phyloP scores from a whole-genome alignment of 805 yeast genomes.

The Wickerhamiella sergipiensis region DNA sequence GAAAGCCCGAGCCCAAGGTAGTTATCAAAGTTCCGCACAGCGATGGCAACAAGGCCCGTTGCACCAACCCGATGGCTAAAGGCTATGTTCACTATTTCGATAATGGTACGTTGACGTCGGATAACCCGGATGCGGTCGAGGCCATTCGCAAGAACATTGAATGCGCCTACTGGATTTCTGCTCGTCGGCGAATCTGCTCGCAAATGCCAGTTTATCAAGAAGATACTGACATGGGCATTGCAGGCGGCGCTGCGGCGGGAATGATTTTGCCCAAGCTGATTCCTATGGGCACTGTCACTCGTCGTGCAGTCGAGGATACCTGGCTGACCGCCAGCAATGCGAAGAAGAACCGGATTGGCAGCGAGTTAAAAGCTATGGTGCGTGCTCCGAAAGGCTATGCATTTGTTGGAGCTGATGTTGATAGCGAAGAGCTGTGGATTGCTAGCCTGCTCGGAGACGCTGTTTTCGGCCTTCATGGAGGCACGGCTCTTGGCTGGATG shows the following conservation, averaged over 20 bases:
- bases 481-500: slow-evolving; percentile 98
- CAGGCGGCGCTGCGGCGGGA: slow-evolving; percentile 27
- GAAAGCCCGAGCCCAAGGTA: slow-evolving; percentile 8
- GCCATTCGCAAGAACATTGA: slow-evolving; percentile 66
- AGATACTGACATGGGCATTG: slow-evolving; percentile 15
- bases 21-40: slow-evolving; percentile 76
- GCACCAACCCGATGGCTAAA: slow-evolving; percentile 68
- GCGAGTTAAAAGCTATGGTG: slow-evolving; percentile 80
- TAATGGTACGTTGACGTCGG: slow-evolving; percentile 56
- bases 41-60: slow-evolving; percentile 60
- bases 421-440: slow-evolving; percentile 96
- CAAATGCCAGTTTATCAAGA: slow-evolving; percentile 68
- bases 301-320: slow-evolving; percentile 92
- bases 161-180: slow-evolving; percentile 87
- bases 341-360: slow-evolving; percentile 71
- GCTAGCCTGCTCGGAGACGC: slow-evolving; percentile 93
- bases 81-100: slow-evolving; percentile 60
- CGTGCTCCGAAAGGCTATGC: slow-evolving; percentile 79
- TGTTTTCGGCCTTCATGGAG: slow-evolving; percentile 78
- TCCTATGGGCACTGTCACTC: slow-evolving; percentile 92
- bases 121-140: slow-evolving; percentile 55
- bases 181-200: slow-evolving; percentile 66
- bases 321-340: slow-evolving; percentile 98
- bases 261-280: slow-evolving; percentile 72
- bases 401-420: slow-evolving; percentile 98